Conservation (phyloP, 495 filamentous ascomycete species). For the Jackrogersella minutella region DNA sequence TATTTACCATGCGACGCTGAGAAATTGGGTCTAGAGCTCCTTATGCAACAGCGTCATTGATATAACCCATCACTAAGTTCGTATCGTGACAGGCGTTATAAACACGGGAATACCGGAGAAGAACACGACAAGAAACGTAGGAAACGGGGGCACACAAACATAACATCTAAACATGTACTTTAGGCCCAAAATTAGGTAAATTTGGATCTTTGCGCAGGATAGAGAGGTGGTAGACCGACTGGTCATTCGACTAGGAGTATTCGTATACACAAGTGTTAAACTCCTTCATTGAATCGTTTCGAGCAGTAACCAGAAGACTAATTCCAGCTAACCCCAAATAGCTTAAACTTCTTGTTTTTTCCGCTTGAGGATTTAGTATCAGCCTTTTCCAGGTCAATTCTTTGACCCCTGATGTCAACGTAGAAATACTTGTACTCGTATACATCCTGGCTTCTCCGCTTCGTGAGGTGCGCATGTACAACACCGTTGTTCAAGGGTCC, state of each 20-base stretch:
- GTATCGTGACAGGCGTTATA: not conserved
- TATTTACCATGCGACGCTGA: not conserved
- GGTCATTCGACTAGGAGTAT: not conserved
- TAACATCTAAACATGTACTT: not conserved
- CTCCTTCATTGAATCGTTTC: not conserved
- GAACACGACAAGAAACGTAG: not conserved
- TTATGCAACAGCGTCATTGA: too few relatives aligned
- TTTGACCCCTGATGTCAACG: slow-evolving; percentile 72
- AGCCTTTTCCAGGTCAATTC: slow-evolving; percentile 69
- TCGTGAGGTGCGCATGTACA: slow-evolving; percentile 80
- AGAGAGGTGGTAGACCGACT: not conserved
- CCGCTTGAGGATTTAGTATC: slow-evolving; percentile 51
- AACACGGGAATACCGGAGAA: not conserved
- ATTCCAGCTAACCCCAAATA: slow-evolving; percentile 74
- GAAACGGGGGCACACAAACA: not conserved
- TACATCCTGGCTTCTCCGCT: slow-evolving; percentile 63
- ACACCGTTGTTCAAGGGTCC: slow-evolving; percentile 78
- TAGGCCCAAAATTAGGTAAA: not conserved
- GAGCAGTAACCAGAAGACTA: slow-evolving; percentile 37
- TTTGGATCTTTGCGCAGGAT: not conserved
- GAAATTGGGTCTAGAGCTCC: not conserved
- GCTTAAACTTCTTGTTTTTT: slow-evolving; percentile 52
- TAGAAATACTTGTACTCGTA: slow-evolving; percentile 84
- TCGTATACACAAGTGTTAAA: not conserved
- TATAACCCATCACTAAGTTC: not conserved